Base-by-base conservation (phyloP, 371 early-diverging fungal species). In the Nosema bombycis region DNA sequence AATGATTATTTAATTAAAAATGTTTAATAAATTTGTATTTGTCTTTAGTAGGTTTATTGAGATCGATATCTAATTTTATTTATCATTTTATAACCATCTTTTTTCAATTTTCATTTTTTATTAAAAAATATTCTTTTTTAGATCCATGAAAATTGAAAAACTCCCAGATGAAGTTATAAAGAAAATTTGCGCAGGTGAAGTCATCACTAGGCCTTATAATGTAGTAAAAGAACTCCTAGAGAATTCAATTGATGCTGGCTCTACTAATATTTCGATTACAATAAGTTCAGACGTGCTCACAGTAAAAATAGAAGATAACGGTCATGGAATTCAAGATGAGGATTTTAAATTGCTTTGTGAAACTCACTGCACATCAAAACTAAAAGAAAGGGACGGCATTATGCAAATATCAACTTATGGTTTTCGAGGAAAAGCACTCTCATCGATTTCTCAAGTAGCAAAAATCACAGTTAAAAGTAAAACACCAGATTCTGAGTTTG, bases 351-450 rank as follows among this genome's bases (percentile, higher is more conserved):
- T 93, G 66, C 90, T 94, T 0, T 95, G 96, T 84, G 92, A 92
- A 82, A 88, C 94, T n/a, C 94, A 94, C 86, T 93, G 95, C 0
- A 98, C 98, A 2, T 93, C 94, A 80, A 97, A 98, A 85, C 85
- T 96, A 1, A 85, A 83, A 0, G 83, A 85, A 1, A 92, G 90
- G 84, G 92, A 92, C n/a, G 96, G 96, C 80, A 87, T 98, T 55
- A 85, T 87, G 26, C 79, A 80, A 18, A 91, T 96, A 63, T 87
- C 87, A n/a, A 95, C 96, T 0, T 94, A 90, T 87, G 99, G 99
- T 0, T 98, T 96, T 84, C 89, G 99, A 61, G 99, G 99, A 18
- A 97, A 98, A 83, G 98, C 97, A 0, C 85, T 98, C 57, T 93
- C 96, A 0, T 94, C 95, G 84, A 94, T 98, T 66, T 92, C 91